Conservation (phyloP, 441 rosid species). For the Adansonia gregorii region DNA sequence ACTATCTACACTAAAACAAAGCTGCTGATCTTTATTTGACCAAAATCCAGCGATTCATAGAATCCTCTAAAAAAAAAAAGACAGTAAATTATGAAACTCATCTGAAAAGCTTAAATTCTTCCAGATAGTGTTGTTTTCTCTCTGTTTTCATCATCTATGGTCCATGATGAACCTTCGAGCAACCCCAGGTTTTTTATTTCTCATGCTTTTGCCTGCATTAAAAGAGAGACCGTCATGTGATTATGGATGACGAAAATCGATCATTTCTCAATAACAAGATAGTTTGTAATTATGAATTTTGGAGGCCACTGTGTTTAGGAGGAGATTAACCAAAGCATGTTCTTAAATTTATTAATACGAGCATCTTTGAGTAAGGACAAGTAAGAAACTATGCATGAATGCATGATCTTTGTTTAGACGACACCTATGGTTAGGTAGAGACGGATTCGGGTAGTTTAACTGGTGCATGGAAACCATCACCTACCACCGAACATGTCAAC, state of each 20-base stretch:
- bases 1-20: slow-evolving; percentile 42
- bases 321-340: slow-evolving; percentile 27
- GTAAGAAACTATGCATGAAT: slow-evolving; percentile 9
- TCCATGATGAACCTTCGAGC: slow-evolving; percentile 22
- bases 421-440: slow-evolving; percentile 31
- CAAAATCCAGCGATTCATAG: slow-evolving; percentile 27
- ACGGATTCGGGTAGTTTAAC: neutral
- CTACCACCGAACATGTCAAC: slow-evolving; percentile 19
- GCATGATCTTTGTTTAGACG: neutral
- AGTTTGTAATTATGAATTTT: neutral
- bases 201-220: slow-evolving; percentile 41
- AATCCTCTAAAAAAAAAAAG: slow-evolving; percentile 11
- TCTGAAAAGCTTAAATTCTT: neutral
- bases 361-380: neutral
- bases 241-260: neutral
- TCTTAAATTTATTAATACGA: slow-evolving; percentile 17
- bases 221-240: neutral
- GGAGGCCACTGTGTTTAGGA: neutral
- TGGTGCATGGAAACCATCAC: slow-evolving; percentile 11
- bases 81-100: slow-evolving; percentile 8
- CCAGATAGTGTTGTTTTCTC: neutral
- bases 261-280: neutral
- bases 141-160: slow-evolving; percentile 18
- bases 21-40: neutral
- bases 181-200: slow-evolving; percentile 24